Evolutionary conservation across 495 filamentous ascomycete species (phyloP).

Genomic region (Parmelia sp.): DNA sequence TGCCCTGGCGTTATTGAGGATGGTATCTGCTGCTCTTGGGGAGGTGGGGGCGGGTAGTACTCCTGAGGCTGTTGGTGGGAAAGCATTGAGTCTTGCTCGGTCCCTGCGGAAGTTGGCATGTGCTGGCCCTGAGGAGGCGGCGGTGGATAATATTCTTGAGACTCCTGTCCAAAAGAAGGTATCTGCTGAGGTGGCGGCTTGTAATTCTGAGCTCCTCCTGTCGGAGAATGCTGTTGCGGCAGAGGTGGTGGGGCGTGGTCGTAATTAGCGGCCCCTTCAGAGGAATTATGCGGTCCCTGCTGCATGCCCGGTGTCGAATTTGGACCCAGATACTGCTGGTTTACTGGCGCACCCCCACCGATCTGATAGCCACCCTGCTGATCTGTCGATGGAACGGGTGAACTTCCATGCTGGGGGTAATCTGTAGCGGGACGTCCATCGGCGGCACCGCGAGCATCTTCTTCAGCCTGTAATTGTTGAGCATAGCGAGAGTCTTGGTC

Average conservation of each 20-base stretch:
- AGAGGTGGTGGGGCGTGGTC: slow-evolving; percentile 6
- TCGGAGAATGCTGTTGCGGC: slow-evolving; percentile 1
- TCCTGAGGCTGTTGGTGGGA: neutral
- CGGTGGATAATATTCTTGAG: slow-evolving; percentile 17
- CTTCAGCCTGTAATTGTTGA: neutral
- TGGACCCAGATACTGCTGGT: slow-evolving; percentile 15
- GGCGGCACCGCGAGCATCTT: slow-evolving; percentile 2
- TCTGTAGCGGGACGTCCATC: slow-evolving; percentile 1
- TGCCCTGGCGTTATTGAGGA: neutral
- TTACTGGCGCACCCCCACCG: slow-evolving; percentile 7
- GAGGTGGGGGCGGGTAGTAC: neutral
- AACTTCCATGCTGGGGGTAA: neutral
- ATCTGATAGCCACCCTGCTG: slow-evolving; percentile 15
- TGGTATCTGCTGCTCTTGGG: neutral
- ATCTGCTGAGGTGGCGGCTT: neutral
- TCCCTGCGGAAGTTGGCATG: neutral
- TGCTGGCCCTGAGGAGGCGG: slow-evolving; percentile 5
- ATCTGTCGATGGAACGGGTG: neutral
- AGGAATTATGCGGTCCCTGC: slow-evolving; percentile 8
- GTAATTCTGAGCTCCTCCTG: slow-evolving; percentile 1
- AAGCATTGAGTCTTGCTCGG: neutral
- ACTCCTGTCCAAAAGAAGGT: neutral
- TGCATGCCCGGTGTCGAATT: neutral
- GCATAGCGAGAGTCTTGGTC: neutral
- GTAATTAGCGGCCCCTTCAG: neutral